Percentiles rank a stretch among this genome's conserved stretches.
These are phyloP conservation scores for Geotrichum fermentans DNA, from an alignment of 1,139 yeast genomes.

Conservation along the genomic window DNA sequence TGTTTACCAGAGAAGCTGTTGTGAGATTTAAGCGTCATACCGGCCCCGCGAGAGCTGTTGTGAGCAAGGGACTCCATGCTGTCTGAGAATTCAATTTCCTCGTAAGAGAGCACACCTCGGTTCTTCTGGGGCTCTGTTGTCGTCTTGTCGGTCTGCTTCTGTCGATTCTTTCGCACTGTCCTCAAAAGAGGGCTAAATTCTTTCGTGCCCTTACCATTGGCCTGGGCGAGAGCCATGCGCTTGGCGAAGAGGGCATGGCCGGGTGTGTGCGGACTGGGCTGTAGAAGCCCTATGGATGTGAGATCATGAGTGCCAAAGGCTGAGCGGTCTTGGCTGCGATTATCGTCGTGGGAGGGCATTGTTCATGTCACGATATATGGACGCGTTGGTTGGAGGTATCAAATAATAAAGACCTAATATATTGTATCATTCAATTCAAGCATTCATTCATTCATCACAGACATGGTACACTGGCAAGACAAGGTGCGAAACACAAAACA, in stretches of 20 bases:
- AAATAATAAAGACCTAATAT: no score
- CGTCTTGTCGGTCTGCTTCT: constrained; percentile 8
- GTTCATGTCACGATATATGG: background rate
- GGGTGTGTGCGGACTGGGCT: constrained; percentile 9
- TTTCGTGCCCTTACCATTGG: constrained; percentile 5
- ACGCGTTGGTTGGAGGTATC: background rate
- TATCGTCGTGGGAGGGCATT: constrained; percentile 2
- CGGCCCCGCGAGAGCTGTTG: constrained; percentile 10
- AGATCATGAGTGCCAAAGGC: constrained; percentile 16
- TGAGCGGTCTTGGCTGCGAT: constrained; percentile 3
- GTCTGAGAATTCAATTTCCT: constrained; percentile 20
- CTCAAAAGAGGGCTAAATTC: constrained; percentile 27
- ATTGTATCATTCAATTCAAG: no score
- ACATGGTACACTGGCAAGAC: no score
- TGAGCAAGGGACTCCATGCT: constrained; percentile 25
- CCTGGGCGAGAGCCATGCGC: constrained; percentile 5
- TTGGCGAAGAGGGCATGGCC: constrained; percentile 7
- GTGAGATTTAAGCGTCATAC: constrained; percentile 1
- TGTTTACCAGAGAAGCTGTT: constrained; percentile 6
- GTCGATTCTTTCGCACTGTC: constrained; percentile 21
- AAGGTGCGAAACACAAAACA: background rate
- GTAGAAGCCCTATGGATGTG: constrained; percentile 10
- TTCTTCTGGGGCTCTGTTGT: background rate
- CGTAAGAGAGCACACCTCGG: constrained; percentile 13
- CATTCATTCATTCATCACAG: no score